Conservation (phyloP, 768 basidiomycete genomes). For the Trametes coccinea region DNA sequence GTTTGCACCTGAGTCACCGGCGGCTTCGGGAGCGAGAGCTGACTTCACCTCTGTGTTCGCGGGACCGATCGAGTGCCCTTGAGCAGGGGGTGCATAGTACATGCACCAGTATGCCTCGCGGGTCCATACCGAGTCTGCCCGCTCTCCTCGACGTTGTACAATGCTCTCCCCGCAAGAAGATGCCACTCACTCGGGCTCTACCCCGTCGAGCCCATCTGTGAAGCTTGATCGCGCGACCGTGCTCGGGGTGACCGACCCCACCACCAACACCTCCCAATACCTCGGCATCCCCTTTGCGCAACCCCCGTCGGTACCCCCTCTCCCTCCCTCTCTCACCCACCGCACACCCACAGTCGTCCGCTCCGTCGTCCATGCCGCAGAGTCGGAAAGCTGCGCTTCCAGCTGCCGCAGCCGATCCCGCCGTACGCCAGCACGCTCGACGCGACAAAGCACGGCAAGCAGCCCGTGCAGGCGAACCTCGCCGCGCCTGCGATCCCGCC, state of each 20-base stretch:
- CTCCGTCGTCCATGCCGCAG: not conserved
- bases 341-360: not conserved
- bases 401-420: constrained; percentile 16
- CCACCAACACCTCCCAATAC: constrained; percentile 37
- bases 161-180: too few species aligned
- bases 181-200: too few species aligned
- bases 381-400: constrained; percentile 25
- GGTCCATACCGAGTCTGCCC: too few species aligned
- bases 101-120: too few species aligned
- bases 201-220: constrained; percentile 29
- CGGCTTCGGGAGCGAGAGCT: too few species aligned
- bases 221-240: constrained; percentile 47
- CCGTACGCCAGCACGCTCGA: constrained; percentile 14
- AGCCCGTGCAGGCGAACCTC: constrained; percentile 20
- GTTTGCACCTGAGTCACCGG: too few species aligned
- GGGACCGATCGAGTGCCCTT: too few species aligned
- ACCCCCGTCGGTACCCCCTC: constrained; percentile 45
- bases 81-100: too few species aligned
- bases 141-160: too few species aligned
- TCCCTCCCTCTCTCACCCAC: not conserved
- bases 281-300: constrained; percentile 57
- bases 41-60: too few species aligned
- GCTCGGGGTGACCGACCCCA: constrained; percentile 39
- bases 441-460: constrained; percentile 22
- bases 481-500: not conserved